Evolutionary conservation across 208 protist species (phyloP), one percentile per base, ranked within the genome.

Genomic region (Leishmania arabica): DNA sequence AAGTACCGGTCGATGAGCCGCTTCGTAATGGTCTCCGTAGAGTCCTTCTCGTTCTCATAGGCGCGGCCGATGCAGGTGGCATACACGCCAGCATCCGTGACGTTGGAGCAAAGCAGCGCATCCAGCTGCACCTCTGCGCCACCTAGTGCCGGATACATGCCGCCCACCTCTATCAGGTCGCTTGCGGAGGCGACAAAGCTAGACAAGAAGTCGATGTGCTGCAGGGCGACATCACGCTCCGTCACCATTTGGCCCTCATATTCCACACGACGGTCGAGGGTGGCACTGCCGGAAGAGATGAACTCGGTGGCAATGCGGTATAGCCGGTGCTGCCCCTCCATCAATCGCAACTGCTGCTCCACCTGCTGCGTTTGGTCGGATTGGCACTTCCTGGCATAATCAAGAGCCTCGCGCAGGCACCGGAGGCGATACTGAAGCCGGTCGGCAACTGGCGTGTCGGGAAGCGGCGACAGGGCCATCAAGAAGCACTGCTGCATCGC

Each of bases 41-140:
- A 90, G 37, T 86, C 86, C 58, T 84, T 79, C 34, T 72, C 76
- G 49, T 89, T 83, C 54, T 92, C 60, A 79, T 91, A 98, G 45
- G 89, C 89, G 5, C 89, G 83, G 40, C 85, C 84, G 69, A 97
- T 82, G 81, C 90, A 93, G 19, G 85, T 81, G 17, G 91, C 89
- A 78, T 93, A 94, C 69, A 88, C 88, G 37, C 85, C 84, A 60
- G 87, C 64, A 71, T 97, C 90, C 31, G 85, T 89, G 11, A 95
- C 89, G 78, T 92, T 90, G 31, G 84, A 85, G 54, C 79, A 85
- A 15, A 80, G 77, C 53, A 97, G 86, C 40, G 95, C 88, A 75
- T 95, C 92, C 73, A 98, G 85, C 82, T 98, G 95, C 56, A 98
- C 90, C 84, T 97, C 92, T 7, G 92, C 92, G 2, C 95, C 95